A percentile compares a stretch with the other conserved stretches of the same genome.
Evolutionary conservation across 2,329 filamentous ascomycete genomes (phyloP).

Genomic region (Colletotrichum tropicicola): DNA sequence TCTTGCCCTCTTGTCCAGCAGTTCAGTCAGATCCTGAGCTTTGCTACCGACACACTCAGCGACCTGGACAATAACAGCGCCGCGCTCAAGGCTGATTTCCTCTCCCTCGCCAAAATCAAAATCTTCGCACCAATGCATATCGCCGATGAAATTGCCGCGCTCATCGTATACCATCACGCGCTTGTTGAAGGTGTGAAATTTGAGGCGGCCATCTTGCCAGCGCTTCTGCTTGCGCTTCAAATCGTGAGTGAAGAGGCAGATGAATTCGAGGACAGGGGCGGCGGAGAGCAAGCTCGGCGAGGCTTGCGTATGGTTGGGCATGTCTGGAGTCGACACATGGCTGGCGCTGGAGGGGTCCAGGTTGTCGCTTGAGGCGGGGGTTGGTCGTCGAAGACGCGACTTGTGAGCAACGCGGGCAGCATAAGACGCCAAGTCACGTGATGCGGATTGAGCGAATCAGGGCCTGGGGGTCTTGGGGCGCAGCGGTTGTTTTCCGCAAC

Average conservation of each 20-base stretch:
- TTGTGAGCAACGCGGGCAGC: background rate
- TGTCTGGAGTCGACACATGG: background rate
- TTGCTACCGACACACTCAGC: constrained; percentile 76
- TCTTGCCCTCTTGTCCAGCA: constrained; percentile 75
- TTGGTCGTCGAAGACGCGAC: background rate
- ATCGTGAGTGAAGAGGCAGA: constrained; percentile 89
- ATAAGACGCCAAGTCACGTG: background rate
- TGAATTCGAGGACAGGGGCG: constrained; percentile 81
- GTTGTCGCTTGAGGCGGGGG: background rate
- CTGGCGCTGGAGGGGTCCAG: background rate
- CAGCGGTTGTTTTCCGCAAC: too few relatives aligned
- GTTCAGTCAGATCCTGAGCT: constrained; percentile 79
- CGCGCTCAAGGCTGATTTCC: constrained; percentile 80
- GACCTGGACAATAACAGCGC: constrained; percentile 81
- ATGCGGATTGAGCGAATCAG: too few relatives aligned
- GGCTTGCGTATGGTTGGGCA: background rate
- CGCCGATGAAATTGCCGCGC: constrained; percentile 81
- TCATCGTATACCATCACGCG: constrained; percentile 92
- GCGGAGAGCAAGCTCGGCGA: constrained; percentile 59
- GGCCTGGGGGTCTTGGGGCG: too few relatives aligned
- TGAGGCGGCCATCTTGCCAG: constrained; percentile 92
- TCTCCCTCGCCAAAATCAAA: constrained; percentile 81
- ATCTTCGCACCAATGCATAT: constrained; percentile 80
- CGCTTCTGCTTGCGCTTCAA: constrained; percentile 86
- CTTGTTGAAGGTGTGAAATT: constrained; percentile 91